These are phyloP conservation scores for Halophytophthora polymorphica DNA, from an alignment of 352 stramenopile species.

Conservation along the genomic window DNA sequence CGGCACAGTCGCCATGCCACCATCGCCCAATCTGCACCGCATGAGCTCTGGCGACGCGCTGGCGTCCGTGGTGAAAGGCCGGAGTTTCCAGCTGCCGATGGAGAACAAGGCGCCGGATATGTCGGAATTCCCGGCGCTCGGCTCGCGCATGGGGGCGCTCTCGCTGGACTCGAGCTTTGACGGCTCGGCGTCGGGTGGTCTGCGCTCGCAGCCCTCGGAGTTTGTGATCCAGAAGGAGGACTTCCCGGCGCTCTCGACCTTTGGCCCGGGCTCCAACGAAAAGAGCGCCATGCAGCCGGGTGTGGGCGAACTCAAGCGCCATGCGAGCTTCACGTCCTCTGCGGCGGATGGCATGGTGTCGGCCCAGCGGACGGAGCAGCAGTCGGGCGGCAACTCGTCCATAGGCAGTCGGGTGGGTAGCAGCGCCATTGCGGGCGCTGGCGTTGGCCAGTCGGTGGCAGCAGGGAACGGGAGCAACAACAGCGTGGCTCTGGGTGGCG, in stretches of 20 bases:
- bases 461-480: constrained; percentile 18
- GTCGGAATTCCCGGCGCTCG: constrained; percentile 79
- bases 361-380: constrained; percentile 36
- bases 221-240: constrained; percentile 89
- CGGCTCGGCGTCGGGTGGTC: constrained; percentile 23
- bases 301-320: constrained; percentile 54
- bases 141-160: constrained; percentile 59
- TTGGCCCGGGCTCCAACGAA: constrained; percentile 42
- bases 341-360: constrained; percentile 57
- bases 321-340: constrained; percentile 71
- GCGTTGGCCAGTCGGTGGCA: constrained; percentile 6
- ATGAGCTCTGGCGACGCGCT: constrained; percentile 48
- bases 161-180: constrained; percentile 52
- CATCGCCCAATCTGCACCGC: constrained; percentile 55
- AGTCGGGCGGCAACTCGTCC: constrained; percentile 41
- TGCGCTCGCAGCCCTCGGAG: constrained; percentile 56
- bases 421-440: constrained; percentile 5
- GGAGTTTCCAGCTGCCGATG: constrained; percentile 40
- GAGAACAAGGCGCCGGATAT: constrained; percentile 81
- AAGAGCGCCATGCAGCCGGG: constrained; percentile 41
- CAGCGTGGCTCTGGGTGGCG: constrained; percentile 51
- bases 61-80: constrained; percentile 38
- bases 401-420: constrained; percentile 47
- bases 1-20: constrained; percentile 19
- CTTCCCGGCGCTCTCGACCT: constrained; percentile 78